Percentiles rank a stretch among this genome's conserved stretches.
phyloP scores from a whole-genome alignment of 805 yeast genomes.

The Candida arabinofermentans region DNA sequence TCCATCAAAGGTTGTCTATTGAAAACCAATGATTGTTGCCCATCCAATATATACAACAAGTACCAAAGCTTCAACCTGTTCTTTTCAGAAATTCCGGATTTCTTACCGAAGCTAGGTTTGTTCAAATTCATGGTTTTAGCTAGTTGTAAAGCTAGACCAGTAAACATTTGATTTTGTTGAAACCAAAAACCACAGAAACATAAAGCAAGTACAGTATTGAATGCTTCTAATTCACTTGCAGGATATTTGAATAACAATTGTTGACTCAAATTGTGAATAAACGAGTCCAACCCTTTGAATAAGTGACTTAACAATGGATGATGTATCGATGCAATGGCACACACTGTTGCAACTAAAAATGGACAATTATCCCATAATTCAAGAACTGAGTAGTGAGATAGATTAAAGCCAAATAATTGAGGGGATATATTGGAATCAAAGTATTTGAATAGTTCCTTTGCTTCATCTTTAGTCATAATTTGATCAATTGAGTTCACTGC shows the following conservation, averaged over 20 bases:
- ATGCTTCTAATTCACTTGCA: slow-evolving; percentile 43
- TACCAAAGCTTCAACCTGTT: slow-evolving; percentile 63
- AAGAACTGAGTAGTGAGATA: slow-evolving; percentile 45
- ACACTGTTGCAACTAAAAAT: slow-evolving; percentile 52
- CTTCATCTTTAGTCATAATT: slow-evolving; percentile 26
- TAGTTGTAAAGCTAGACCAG: slow-evolving; percentile 63
- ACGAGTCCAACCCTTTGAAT: slow-evolving; percentile 23
- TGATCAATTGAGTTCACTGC: slow-evolving; percentile 11
- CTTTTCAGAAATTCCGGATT: slow-evolving; percentile 26
- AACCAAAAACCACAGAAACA: slow-evolving; percentile 69
- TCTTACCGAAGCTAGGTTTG: slow-evolving; percentile 14
- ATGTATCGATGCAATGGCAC: slow-evolving; percentile 60
- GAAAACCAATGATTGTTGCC: slow-evolving; percentile 61
- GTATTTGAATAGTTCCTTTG: slow-evolving; percentile 44
- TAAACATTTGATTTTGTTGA: slow-evolving; percentile 58
- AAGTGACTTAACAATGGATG: slow-evolving; percentile 37
- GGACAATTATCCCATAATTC: slow-evolving; percentile 54
- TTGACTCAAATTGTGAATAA: slow-evolving; percentile 28
- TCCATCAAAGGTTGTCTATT: slow-evolving; percentile 55
- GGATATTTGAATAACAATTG: slow-evolving; percentile 33
- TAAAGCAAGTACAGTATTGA: slow-evolving; percentile 58
- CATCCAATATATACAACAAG: slow-evolving; percentile 59
- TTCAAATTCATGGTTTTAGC: slow-evolving; percentile 52
- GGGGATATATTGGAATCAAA: slow-evolving; percentile 56
- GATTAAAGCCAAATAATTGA: slow-evolving; percentile 62